phyloP scores from a whole-genome alignment of 352 stramenopile genomes.

The Phytophthora nicotianae region DNA sequence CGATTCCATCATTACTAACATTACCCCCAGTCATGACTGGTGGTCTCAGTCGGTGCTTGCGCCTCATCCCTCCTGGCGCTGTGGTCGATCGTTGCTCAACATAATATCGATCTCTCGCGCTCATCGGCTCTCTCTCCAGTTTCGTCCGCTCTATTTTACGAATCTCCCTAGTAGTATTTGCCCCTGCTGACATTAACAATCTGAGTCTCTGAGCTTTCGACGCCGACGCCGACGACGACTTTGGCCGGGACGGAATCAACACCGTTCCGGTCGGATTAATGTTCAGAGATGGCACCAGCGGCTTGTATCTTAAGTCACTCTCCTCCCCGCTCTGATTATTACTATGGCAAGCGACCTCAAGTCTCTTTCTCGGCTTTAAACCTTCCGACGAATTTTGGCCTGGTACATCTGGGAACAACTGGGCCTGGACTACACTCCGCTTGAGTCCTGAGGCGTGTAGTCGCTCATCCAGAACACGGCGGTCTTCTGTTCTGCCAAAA shows the following conservation, averaged over 20 bases:
- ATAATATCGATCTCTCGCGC: constrained; percentile 66
- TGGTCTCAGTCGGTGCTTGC: constrained; percentile 6
- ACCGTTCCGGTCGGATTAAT: constrained; percentile 32
- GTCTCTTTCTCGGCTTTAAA: constrained; percentile 9
- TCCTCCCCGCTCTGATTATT: constrained; percentile 25
- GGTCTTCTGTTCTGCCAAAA: not conserved
- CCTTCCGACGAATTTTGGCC: not conserved
- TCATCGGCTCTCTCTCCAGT: constrained; percentile 51
- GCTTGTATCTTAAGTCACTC: constrained; percentile 18
- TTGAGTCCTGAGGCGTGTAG: constrained; percentile 68
- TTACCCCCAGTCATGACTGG: constrained; percentile 8
- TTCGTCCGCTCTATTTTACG: not conserved
- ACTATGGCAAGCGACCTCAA: not conserved
- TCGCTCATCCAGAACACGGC: constrained; percentile 37
- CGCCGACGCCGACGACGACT: constrained; percentile 33
- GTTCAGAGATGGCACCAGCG: constrained; percentile 38
- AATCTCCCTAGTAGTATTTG: constrained; percentile 30
- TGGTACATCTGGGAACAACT: constrained; percentile 42
- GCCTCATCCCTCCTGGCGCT: constrained; percentile 28
- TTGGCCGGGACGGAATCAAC: constrained; percentile 60
- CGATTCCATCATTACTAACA: not conserved
- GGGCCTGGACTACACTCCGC: constrained; percentile 58
- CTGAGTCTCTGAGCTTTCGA: constrained; percentile 19
- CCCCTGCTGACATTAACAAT: constrained; percentile 1
- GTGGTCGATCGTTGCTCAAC: constrained; percentile 54